Evolutionary conservation across 306 rosid genomes (phyloP).

Genomic region (Prunus davidiana): DNA sequence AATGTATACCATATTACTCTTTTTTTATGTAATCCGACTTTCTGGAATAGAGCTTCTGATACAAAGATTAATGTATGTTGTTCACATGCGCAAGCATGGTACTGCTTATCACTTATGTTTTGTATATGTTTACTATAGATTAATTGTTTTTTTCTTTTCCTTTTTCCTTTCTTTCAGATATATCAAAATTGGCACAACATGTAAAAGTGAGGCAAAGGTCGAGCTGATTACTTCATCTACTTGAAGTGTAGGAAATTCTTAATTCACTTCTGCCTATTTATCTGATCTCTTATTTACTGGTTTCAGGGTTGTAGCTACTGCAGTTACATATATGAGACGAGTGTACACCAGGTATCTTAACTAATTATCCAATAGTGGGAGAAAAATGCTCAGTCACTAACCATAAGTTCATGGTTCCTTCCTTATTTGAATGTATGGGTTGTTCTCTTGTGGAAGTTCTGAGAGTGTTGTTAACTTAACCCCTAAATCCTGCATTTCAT

Average conservation of each 20-base stretch:
- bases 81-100: not conserved
- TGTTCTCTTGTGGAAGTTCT: not conserved
- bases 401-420: constrained; percentile 13
- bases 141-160: constrained; percentile 8
- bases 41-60: not conserved
- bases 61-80: not conserved
- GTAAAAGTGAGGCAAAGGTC: constrained; percentile 98
- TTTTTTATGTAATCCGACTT: not conserved
- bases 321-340: constrained; percentile 93
- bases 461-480: not conserved
- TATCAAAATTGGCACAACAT: constrained; percentile 64
- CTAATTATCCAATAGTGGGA: not conserved
- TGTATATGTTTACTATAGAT: not conserved
- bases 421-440: not conserved
- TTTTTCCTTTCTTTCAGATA: constrained; percentile 49
- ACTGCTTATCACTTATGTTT: not conserved
- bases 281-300: constrained; percentile 24
- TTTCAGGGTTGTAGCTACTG: constrained; percentile 94
- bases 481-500: not conserved
- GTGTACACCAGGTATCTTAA: constrained; percentile 76
- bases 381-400: not conserved
- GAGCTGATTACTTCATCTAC: not conserved
- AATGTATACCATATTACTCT: not conserved
- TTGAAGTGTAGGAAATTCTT: not conserved
- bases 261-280: not conserved